Evolutionary conservation across 495 filamentous ascomycete genomes (phyloP).

Genomic region (Hyphodiscus hymeniophilus): DNA sequence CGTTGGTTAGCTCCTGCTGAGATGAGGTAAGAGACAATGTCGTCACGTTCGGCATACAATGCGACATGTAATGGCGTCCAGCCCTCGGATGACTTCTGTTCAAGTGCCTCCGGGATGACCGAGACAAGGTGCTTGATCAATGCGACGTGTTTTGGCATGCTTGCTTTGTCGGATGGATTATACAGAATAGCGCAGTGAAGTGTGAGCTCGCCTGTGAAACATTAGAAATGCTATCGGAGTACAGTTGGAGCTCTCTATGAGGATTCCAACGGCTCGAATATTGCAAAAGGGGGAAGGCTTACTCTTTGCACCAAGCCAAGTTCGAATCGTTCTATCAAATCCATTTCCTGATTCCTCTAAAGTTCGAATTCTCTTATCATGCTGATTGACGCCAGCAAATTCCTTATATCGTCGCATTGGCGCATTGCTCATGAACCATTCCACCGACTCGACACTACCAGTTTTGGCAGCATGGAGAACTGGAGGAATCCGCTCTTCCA

Average conservation of each 20-base stretch:
- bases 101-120: slow-evolving; percentile 46
- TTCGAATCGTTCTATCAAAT: slow-evolving; percentile 48
- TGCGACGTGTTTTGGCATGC: slow-evolving; percentile 27
- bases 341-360: slow-evolving; percentile 45
- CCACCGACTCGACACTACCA: slow-evolving; percentile 50
- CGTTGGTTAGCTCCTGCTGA: slow-evolving; percentile 55
- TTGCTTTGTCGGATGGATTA: slow-evolving; percentile 24
- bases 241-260: too few species aligned
- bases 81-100: slow-evolving; percentile 44
- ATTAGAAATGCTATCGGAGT: too few species aligned
- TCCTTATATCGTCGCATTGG: slow-evolving; percentile 53
- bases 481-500: slow-evolving; percentile 34
- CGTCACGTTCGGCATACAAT: slow-evolving; percentile 38
- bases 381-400: slow-evolving; percentile 48
- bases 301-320: slow-evolving; percentile 50
- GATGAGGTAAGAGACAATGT: slow-evolving; percentile 51
- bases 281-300: slow-evolving; percentile 23
- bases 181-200: slow-evolving; percentile 57
- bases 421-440: slow-evolving; percentile 63
- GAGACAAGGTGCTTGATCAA: slow-evolving; percentile 55
- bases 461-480: slow-evolving; percentile 47
- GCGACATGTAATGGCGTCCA: slow-evolving; percentile 56
- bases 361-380: slow-evolving; percentile 47
- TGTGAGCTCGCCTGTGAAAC: slow-evolving; percentile 44
- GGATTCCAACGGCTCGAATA: too few species aligned